Conservation (phyloP, 805 yeast genomes). For the Yarrowia divulgata region DNA sequence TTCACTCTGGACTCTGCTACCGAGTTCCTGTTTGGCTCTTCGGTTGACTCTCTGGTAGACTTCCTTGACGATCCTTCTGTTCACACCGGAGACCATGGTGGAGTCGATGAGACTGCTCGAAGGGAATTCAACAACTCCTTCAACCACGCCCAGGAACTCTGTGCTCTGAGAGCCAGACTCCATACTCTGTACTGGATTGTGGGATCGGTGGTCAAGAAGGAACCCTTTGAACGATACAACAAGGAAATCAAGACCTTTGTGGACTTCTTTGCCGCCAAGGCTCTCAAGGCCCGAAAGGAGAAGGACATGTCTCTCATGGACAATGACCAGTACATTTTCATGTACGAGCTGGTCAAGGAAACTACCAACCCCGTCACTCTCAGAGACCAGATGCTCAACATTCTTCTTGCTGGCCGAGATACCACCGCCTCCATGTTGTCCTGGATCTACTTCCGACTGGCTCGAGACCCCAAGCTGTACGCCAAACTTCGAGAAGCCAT, state of each 20-base stretch:
- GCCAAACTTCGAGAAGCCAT: constrained; percentile 53
- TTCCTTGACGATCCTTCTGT: constrained; percentile 40
- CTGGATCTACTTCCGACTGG: constrained; percentile 56
- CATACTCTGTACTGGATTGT: constrained; percentile 44
- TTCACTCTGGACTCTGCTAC: constrained; percentile 51
- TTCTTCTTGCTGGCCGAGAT: constrained; percentile 63
- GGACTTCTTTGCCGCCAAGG: constrained; percentile 54
- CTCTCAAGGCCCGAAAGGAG: constrained; percentile 46
- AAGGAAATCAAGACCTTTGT: constrained; percentile 50
- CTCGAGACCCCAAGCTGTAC: constrained; percentile 51
- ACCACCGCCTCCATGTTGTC: constrained; percentile 62
- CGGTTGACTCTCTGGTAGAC: constrained; percentile 45
- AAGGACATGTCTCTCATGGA: constrained; percentile 42
- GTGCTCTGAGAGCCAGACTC: constrained; percentile 41
- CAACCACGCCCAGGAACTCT: constrained; percentile 42
- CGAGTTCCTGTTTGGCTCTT: constrained; percentile 50
- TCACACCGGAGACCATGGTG: constrained; percentile 37
- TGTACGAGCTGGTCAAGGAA: constrained; percentile 58
- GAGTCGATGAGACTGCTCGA: constrained; percentile 42
- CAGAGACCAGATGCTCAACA: constrained; percentile 60
- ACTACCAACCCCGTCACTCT: constrained; percentile 58
- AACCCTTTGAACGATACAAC: constrained; percentile 50
- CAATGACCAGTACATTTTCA: constrained; percentile 56
- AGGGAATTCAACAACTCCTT: constrained; percentile 42
- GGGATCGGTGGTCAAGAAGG: constrained; percentile 36